Base-by-base conservation (phyloP, 805 yeast genomes). In the Metschnikowia rubicola region DNA sequence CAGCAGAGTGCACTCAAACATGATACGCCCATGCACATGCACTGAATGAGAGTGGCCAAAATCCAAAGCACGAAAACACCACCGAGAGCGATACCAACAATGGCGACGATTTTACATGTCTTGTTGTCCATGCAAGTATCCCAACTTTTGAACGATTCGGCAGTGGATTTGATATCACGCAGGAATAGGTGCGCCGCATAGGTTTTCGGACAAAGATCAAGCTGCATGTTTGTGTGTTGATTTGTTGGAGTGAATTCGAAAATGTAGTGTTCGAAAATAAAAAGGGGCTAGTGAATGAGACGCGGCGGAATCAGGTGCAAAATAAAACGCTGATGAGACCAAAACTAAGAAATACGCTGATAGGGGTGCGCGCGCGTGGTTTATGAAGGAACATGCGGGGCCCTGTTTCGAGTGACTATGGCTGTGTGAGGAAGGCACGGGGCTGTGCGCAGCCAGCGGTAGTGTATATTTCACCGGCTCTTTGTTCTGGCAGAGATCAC, bases 41-140 rank as follows among this genome's bases (percentile, higher is more conserved):
- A 82, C 42, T 82, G 75, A 41, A 83, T 54, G 1, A 87, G 21
- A 0, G 80, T 75, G 11, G 77, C 69, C 1, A 84, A 15, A 4
- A 85, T 48, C 86, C 90, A 83, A 6, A 85, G 42, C 0, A 63
- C 66, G 0, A 85, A 48, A 2, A 87, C 54, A 0, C 62, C 71
- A 0, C 83, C 92, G 10, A 88, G 58, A 0, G 71, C 79, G 3
- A 86, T 83, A 3, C 86, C 84, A 11, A 86, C 87, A 37, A 87
- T 86, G 4, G 87, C 91, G 17, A 84, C 78, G 47, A 86, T 79
- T 60, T 87, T 88, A 65, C 96, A 88, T 39, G 82, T 73, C 38
- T 68, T 81, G 63, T 86, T 84, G 59, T 76, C 84, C 92, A 86
- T 86, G 66, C 96, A 88, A 2, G 87, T 78, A 59, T 83, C 80